Conservation (phyloP, 768 basidiomycete genomes). For the Lactarius psammicola region DNA sequence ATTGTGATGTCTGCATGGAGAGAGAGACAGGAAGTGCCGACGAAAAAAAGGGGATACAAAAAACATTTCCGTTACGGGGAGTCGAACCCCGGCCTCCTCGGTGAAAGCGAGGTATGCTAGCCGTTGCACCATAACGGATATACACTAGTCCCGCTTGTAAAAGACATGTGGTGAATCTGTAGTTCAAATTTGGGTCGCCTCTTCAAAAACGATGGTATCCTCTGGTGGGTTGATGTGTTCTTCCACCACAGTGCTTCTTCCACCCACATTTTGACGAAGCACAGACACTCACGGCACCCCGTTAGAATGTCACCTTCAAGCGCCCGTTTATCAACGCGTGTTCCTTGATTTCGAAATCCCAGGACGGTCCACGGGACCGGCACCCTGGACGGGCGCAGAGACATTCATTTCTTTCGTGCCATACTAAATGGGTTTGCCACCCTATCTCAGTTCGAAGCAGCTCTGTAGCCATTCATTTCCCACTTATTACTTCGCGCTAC, state of each 20-base stretch:
- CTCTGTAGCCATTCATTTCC: background rate
- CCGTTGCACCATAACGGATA: conserved; percentile 28
- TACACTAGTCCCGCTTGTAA: background rate
- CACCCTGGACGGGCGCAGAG: too few relatives aligned
- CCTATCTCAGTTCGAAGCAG: background rate
- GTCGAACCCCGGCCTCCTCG: conserved; percentile 28
- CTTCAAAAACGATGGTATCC: background rate
- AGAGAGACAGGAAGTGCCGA: background rate
- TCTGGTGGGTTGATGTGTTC: too few relatives aligned
- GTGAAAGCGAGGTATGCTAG: conserved; percentile 29
- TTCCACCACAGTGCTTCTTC: background rate
- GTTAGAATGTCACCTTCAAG: background rate
- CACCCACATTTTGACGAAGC: background rate
- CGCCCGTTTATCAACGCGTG: background rate
- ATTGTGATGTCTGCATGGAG: background rate
- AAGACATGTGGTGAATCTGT: background rate
- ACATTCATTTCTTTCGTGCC: background rate
- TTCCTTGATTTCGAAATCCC: background rate
- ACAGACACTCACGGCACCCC: background rate
- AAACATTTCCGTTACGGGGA: conserved; percentile 25
- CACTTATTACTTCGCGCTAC: background rate
- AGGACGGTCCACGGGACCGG: background rate
- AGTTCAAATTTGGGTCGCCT: background rate
- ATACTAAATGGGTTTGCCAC: background rate
- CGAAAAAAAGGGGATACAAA: background rate